phyloP scores from a whole-genome alignment of 371 early-diverging fungal species.

The Rhizopus delemar region DNA sequence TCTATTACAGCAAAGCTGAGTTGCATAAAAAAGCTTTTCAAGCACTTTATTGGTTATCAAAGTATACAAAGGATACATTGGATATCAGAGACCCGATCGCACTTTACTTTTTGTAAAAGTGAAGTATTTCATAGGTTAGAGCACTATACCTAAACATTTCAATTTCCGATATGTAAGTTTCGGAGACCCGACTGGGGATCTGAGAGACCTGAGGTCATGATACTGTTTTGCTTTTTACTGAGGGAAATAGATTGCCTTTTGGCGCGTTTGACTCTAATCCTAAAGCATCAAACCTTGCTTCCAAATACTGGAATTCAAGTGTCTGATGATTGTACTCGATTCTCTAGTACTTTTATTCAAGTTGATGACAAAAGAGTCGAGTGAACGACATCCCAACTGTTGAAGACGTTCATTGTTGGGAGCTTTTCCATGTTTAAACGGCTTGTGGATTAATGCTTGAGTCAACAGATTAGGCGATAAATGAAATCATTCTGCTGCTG shows the following conservation, averaged over 20 bases:
- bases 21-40: too few relatives aligned
- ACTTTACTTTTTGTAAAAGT: too few relatives aligned
- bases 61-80: too few relatives aligned
- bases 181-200: too few relatives aligned
- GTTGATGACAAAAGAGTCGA: conserved; percentile 40
- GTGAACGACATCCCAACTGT: conserved; percentile 53
- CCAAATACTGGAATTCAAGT: conserved; percentile 15
- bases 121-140: too few relatives aligned
- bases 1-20: too few relatives aligned
- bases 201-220: too few relatives aligned
- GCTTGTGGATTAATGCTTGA: conserved; percentile 74
- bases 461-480: conserved; percentile 22
- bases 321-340: conserved; percentile 17
- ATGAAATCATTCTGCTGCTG: conserved; percentile 19
- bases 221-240: conserved; percentile 22
- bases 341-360: conserved; percentile 16
- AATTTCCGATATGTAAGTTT: too few relatives aligned
- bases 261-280: conserved; percentile 34
- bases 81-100: too few relatives aligned
- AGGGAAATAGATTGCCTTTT: background rate
- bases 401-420: conserved; percentile 70
- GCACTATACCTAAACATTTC: too few relatives aligned
- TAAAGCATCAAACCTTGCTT: conserved; percentile 35
- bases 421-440: conserved; percentile 59
- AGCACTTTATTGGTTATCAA: too few relatives aligned